Conservation (phyloP, 2,329 filamentous ascomycete species). For the Fusarium kyushuense region DNA sequence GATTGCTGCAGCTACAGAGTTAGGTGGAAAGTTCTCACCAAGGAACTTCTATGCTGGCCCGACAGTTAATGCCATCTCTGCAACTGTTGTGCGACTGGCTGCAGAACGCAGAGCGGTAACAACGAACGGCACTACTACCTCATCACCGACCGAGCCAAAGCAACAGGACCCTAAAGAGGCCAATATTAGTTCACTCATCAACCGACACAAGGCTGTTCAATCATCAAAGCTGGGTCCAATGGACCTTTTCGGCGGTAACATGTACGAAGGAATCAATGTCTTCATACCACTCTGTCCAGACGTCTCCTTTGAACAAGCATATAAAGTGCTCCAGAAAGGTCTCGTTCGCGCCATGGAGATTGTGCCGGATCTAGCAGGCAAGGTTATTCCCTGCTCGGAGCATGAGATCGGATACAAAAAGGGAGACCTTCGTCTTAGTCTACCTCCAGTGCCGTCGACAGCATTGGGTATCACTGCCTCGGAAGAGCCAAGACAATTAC, state of each 20-base stretch:
- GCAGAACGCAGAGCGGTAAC: not conserved
- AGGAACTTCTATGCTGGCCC: not conserved
- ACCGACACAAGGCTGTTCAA: not conserved
- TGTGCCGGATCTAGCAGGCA: not conserved
- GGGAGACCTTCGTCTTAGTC: not conserved
- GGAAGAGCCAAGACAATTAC: not conserved
- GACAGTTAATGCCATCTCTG: not conserved
- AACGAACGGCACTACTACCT: not conserved
- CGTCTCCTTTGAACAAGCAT: not conserved
- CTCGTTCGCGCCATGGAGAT: not conserved
- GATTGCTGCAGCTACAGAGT: not conserved
- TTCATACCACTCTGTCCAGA: not conserved
- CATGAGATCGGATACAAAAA: constrained; percentile 2
- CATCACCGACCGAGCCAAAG: not conserved
- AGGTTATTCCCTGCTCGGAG: constrained; percentile 3
- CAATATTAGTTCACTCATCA: not conserved
- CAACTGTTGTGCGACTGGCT: not conserved
- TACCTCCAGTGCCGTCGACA: not conserved
- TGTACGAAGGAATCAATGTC: not conserved
- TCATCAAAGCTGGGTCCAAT: not conserved
- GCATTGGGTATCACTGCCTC: not conserved
- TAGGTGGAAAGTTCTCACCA: not conserved
- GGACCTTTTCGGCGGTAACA: not conserved
- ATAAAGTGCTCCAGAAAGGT: not conserved
- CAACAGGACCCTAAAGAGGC: not conserved